Base-by-base conservation (phyloP, 2,329 filamentous ascomycete genomes). In the Cryphonectria carpinicola region DNA sequence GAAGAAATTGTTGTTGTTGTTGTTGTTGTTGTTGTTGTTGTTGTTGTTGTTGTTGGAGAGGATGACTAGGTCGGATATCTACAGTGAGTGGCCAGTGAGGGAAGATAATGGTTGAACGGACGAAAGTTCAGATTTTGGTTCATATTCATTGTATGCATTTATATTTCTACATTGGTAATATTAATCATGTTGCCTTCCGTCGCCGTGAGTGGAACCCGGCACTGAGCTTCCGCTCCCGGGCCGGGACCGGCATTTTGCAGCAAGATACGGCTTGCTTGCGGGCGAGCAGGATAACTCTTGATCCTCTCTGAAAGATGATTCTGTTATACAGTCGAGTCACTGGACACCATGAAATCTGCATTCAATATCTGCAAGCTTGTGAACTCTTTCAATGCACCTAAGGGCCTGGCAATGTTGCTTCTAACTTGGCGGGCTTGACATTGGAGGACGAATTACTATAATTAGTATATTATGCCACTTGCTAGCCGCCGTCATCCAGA, bases 161-260 rank as follows among this genome's bases (percentile, higher is more conserved):
- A 49, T 49, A 49, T 37, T 37, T 35, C 19, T 37, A 37, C 19
- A 61, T 17, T 39, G 37, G 8, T 39, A 7, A 19, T 7, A 22
- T 61, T 19, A 17, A 61, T 61, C 22, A 19, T 14, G 58, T 37
- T 61, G 58, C 28, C 3, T n/a, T 61, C 58, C 17, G 28, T 25
- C 35, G 19, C 35, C 32, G 58, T 13, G 17, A n/a, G 22, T 61
- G 32, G 58, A n/a, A 39, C 19, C 58, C 58, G 58, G 58, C 58
- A 37, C 39, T 13, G 14, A 61, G 13, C 13, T 28, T 61, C 58
- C 58, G 58, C 58, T 61, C 58, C 58, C 58, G 58, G 58, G 58
- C 58, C 58, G 58, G 58, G 32, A n/a, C 58, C 35, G 58, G 58
- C 58, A 39, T 49, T 66, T 7, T 32, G 39, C 14, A 56, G n/a